Evolutionary conservation across 768 basidiomycete genomes (phyloP), one percentile per base, ranked within the genome.

Genomic region (Macrocybe gigantea): DNA sequence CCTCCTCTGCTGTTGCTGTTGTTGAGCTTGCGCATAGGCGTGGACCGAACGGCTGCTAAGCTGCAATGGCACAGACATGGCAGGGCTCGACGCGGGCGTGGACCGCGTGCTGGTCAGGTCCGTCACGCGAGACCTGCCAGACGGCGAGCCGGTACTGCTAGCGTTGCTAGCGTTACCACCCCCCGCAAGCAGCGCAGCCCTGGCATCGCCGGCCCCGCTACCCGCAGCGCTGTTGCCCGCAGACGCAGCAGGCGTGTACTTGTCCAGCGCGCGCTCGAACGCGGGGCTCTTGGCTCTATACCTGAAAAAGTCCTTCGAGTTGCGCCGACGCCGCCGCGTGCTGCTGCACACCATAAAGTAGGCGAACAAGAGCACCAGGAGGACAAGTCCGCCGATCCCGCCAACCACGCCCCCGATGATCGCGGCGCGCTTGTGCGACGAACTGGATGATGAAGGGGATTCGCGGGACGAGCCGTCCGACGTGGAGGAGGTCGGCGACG

Each of bases 351-450:
- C 36, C 38, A 55, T 36, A 9, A 52, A 6, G 36, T 41, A 57
- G 4, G 45, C 31, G 11, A 49, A 6, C n/a, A 52, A 40, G 7
- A 32, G 33, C 5, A 56, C 12, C 32, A 56, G 22, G 10, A 45
- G 32, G 30, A 59, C 8, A 37, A 57, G 7, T 14, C 54, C 43
- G 1, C 56, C 12, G 1, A 41, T 55, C 5, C 61, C 63, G 8
- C 48, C 61, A 10, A 54, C 52, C 33, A 57, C 54, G 5, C 61
- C 63, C 3, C 56, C 63, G 30, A 62, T 60, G 38, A 60, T 49
- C 5, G 42, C 42, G 1, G 44, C 56, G 8, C 33, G 33, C 15
- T 37, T 49, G 6, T 47, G 43, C 22, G 40, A 38, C 6, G 34
- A 29, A 14, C 38, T 29, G 11, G 46, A 14, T n/a, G 40, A 31